A percentile compares a stretch with the other conserved stretches of the same genome.
Conservation (phyloP, 306 rosid genomes). For the Rosa persica region DNA sequence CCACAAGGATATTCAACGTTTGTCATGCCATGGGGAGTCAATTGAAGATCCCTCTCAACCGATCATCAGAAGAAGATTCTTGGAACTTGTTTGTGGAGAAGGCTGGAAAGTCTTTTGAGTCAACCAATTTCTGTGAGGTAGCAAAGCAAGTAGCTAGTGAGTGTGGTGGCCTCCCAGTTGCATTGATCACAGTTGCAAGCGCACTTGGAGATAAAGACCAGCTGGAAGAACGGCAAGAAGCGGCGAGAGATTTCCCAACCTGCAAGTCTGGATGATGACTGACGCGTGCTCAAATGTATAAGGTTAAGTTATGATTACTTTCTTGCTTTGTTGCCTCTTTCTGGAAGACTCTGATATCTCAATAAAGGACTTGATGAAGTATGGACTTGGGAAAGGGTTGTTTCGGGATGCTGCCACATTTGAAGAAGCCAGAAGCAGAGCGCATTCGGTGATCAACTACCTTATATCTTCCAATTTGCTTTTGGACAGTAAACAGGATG, state of each 20-base stretch:
- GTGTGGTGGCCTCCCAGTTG: not conserved
- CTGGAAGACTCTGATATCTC: not conserved
- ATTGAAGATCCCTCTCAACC: not conserved
- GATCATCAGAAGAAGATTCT: not conserved
- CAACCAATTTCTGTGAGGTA: not conserved
- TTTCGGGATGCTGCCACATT: not conserved
- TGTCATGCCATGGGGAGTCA: not conserved
- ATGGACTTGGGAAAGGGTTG: not conserved
- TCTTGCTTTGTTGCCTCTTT: not conserved
- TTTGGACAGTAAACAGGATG: not conserved
- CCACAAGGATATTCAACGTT: not conserved
- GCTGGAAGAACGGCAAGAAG: not conserved
- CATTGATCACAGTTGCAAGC: not conserved
- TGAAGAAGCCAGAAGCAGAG: not conserved
- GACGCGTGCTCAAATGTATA: not conserved
- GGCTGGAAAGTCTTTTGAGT: not conserved
- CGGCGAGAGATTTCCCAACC: not conserved
- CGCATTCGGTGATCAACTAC: not conserved
- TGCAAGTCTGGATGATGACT: not conserved
- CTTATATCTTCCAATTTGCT: not conserved
- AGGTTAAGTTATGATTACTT: not conserved
- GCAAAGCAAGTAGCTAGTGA: not conserved
- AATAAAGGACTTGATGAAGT: not conserved
- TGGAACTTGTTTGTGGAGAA: not conserved
- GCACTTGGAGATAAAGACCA: not conserved